phyloP scores from a whole-genome alignment of 2,329 filamentous ascomycete genomes.

The Exutisphaerella laricina region DNA sequence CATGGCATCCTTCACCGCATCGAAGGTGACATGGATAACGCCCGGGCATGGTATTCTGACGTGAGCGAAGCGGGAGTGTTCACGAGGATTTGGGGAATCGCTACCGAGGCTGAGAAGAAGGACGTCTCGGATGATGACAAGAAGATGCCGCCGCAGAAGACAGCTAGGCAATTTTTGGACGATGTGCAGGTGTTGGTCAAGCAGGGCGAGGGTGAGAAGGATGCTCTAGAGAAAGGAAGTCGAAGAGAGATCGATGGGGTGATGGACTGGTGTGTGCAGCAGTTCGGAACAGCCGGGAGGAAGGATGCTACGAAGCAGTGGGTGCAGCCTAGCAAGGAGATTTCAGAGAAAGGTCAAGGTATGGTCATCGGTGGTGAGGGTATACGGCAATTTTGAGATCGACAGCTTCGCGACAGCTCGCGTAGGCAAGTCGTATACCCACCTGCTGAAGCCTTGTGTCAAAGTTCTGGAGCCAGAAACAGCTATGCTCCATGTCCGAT shows the following conservation, averaged over 20 bases:
- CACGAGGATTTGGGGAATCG: conserved; percentile 32
- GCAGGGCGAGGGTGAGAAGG: conserved; percentile 24
- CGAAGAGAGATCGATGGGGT: conserved; percentile 39
- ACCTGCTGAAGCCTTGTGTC: no score
- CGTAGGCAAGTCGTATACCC: no score
- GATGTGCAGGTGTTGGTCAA: conserved; percentile 3
- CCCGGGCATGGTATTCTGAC: conserved; percentile 45
- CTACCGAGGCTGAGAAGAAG: conserved; percentile 21
- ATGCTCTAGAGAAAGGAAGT: conserved; percentile 34
- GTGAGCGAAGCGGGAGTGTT: conserved; percentile 37
- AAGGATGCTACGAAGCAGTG: conserved; percentile 43
- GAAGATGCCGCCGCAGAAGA: conserved; percentile 13
- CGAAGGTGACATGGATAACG: conserved; percentile 48
- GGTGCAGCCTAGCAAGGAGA: conserved; percentile 39
- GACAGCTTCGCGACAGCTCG: no score
- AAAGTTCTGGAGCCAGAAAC: no score
- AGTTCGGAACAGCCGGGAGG: conserved; percentile 41
- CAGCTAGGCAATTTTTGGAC: conserved; percentile 13
- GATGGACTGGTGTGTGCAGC: conserved; percentile 41
- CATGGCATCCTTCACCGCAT: conserved; percentile 48
- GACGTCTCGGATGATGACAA: conserved; percentile 33
- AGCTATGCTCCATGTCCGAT: no score
- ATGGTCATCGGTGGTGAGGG: conserved; percentile 44
- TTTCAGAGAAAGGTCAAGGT: conserved; percentile 37
- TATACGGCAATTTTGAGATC: conserved; percentile 43